Conservation (phyloP, 768 basidiomycete genomes). For the Pleurotus pulmonarius region DNA sequence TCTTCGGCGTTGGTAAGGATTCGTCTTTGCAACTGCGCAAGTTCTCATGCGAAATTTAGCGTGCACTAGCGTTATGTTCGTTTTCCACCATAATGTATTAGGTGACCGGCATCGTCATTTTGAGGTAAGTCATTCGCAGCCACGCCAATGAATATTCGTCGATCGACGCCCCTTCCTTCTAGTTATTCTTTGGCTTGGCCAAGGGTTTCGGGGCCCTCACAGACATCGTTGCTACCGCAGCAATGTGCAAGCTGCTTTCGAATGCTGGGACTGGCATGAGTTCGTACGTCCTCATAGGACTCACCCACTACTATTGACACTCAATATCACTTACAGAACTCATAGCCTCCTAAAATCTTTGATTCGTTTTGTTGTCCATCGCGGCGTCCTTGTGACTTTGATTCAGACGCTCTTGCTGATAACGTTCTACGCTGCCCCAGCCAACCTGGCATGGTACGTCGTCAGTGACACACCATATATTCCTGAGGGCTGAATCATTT, state of each 20-base stretch:
- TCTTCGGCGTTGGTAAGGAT: conserved; percentile 11
- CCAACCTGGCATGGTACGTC: conserved; percentile 32
- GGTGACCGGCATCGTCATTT: conserved; percentile 15
- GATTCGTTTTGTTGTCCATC: conserved; percentile 36
- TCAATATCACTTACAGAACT: conserved; percentile 24
- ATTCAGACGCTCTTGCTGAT: conserved; percentile 38
- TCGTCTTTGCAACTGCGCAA: neutral
- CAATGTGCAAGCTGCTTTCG: conserved; percentile 37
- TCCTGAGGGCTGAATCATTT: neutral
- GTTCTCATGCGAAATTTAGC: neutral
- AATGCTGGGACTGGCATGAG: conserved; percentile 36
- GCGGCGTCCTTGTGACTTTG: conserved; percentile 40
- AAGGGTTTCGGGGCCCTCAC: conserved; percentile 41
- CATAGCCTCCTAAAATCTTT: conserved; percentile 34
- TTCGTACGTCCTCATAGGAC: conserved; percentile 15
- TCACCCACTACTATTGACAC: neutral
- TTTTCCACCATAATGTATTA: conserved; percentile 7
- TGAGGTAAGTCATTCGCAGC: conserved; percentile 18
- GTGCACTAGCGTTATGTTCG: conserved; percentile 10
- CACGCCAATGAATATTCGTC: neutral
- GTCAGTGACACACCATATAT: neutral
- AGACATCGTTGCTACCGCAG: conserved; percentile 40
- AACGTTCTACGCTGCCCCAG: conserved; percentile 34
- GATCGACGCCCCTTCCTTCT: neutral
- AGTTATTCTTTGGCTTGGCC: conserved; percentile 41